Evolutionary conservation across 2,329 filamentous ascomycete genomes (phyloP), one percentile per base, ranked within the genome.

Genomic region (Parascedosporium putredinis): DNA sequence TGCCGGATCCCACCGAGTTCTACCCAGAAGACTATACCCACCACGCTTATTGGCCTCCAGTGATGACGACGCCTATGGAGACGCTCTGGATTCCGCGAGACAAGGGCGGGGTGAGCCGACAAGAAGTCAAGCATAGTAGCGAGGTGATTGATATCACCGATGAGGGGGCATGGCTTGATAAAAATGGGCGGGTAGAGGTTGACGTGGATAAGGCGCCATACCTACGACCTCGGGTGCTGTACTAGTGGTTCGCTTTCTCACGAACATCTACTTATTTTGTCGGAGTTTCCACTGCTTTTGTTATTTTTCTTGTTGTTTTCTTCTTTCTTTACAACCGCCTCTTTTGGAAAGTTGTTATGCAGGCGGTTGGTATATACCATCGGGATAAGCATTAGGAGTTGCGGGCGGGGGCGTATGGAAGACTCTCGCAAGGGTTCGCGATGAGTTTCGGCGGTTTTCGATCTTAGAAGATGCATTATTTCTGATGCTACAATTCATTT

Each of bases 31-130:
- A 78, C 49, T 84, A 85, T 61, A 67, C 77, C 55, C 64, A 69
- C 16, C 70, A 79, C 40, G 86, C 86, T 0, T 93, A 88, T 66
- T 79, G 74, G 65, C 81, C 88, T 55, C 85, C 87, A 0, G 76
- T 83, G 7, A 79, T 88, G 60, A 78, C 68, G 40, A 70, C 74
- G 47, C 67, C 74, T 36, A 67, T 78, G 0, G 83, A 84, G 3
- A 68, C 81, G 6, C 71, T 93, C 25, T 93, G 87, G 87, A 81
- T 93, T 24, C 86, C 87, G 1, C 74, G 76, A 49, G 87, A 93
- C 60, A 70, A 74, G 1, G 74, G 78, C 23, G 84, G 85, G 22
- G 76, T 91, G 33, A 84, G 79, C 51, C 70, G 70, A 57, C 84
- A 90, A 60, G 87, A 90, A 64, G 74, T 89, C 51, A 69, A 72